Percentiles rank a stretch among this genome's conserved stretches.
phyloP scores from a whole-genome alignment of 2,329 filamentous ascomycete genomes.

The Cladosporium sp. region DNA sequence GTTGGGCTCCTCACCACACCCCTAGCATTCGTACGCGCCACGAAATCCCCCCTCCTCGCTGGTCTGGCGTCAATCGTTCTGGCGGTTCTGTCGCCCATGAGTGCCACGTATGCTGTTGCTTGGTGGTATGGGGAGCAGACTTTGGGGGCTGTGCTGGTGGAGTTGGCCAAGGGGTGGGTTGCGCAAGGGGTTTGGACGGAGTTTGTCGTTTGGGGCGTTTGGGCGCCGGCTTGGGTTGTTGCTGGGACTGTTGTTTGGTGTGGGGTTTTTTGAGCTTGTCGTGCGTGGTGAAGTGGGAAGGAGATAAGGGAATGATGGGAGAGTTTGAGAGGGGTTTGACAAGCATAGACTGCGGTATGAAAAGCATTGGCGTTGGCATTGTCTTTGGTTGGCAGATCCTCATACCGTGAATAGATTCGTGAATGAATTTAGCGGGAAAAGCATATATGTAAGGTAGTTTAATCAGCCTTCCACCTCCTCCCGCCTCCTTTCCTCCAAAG shows the following conservation, averaged over 20 bases:
- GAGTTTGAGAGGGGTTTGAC: too few species aligned
- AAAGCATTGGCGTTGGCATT: too few species aligned
- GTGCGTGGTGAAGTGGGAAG: not conserved
- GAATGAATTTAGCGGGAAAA: too few species aligned
- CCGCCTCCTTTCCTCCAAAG: conserved; percentile 70
- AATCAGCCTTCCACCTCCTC: conserved; percentile 52
- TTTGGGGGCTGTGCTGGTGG: conserved; percentile 21
- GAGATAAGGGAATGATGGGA: not conserved
- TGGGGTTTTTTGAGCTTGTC: conserved; percentile 14
- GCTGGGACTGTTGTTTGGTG: conserved; percentile 22
- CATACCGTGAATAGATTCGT: too few species aligned
- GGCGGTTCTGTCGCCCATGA: conserved; percentile 14
- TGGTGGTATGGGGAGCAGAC: conserved; percentile 9
- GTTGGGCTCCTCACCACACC: conserved; percentile 75
- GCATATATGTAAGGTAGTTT: not conserved
- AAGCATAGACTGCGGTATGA: too few species aligned
- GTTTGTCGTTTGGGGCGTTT: conserved; percentile 28
- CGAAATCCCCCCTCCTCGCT: conserved; percentile 14
- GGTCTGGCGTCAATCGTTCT: not conserved
- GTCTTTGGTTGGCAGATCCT: too few species aligned
- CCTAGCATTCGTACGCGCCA: conserved; percentile 62
- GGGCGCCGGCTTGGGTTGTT: conserved; percentile 32
- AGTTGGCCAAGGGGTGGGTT: conserved; percentile 29
- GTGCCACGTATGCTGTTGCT: not conserved
- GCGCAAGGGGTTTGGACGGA: conserved; percentile 30